A percentile compares a stretch with the other conserved stretches of the same genome.
Evolutionary conservation across 1,139 yeast species (phyloP).

Genomic region (Pichia sp.): DNA sequence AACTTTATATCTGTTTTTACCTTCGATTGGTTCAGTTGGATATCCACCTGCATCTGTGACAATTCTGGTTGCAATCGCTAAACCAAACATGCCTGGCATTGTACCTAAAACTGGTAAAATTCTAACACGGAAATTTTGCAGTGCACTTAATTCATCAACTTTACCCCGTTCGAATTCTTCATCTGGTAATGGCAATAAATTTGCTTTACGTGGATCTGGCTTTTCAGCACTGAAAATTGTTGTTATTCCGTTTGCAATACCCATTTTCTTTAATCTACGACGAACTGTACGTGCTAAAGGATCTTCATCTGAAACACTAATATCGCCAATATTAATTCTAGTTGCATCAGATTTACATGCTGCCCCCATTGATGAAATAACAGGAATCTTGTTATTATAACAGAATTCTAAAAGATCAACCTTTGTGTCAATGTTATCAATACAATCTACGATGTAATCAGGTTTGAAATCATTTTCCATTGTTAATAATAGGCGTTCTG

Average conservation of each 20-base stretch:
- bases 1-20: conserved; percentile 78
- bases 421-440: conserved; percentile 91
- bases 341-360: conserved; percentile 88
- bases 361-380: conserved; percentile 92
- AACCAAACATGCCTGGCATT: conserved; percentile 93
- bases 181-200: conserved; percentile 73
- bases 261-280: conserved; percentile 70
- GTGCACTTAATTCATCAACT: conserved; percentile 80
- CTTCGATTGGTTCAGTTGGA: conserved; percentile 82
- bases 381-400: conserved; percentile 48
- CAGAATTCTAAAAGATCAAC: conserved; percentile 81
- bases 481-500: conserved; percentile 45
- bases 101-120: conserved; percentile 94
- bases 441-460: conserved; percentile 83
- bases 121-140: conserved; percentile 85
- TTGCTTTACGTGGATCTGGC: conserved; percentile 92
- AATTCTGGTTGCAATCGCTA: conserved; percentile 79
- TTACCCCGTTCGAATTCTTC: conserved; percentile 73
- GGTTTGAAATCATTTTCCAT: conserved; percentile 42
- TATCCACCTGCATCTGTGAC: conserved; percentile 78
- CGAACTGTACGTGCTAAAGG: conserved; percentile 87
- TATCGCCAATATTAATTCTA: conserved; percentile 71
- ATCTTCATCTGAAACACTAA: conserved; percentile 81
- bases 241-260: conserved; percentile 70
- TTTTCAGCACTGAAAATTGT: conserved; percentile 91